Evolutionary conservation across 805 yeast genomes (phyloP).

Genomic region (Candida arabinofermentans): DNA sequence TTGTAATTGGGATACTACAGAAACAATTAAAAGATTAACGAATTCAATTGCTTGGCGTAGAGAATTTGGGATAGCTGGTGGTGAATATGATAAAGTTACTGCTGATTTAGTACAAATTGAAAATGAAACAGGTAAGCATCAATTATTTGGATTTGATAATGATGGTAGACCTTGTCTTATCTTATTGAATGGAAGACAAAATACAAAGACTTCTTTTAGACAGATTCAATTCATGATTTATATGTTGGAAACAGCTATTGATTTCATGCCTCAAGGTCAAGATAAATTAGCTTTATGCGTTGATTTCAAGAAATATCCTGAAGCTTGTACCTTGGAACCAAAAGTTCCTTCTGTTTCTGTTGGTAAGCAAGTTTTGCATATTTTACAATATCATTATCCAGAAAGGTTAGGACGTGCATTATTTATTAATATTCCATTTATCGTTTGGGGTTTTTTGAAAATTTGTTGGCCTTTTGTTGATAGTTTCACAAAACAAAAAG

Average conservation of each 20-base stretch:
- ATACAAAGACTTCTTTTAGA: constrained; percentile 83
- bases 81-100: constrained; percentile 46
- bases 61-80: constrained; percentile 67
- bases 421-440: constrained; percentile 89
- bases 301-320: constrained; percentile 83
- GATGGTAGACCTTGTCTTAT: constrained; percentile 91
- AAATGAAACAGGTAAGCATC: constrained; percentile 89
- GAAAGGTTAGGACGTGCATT: constrained; percentile 92
- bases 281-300: constrained; percentile 88
- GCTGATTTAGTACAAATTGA: constrained; percentile 55
- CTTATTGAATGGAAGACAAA: constrained; percentile 91
- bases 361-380: constrained; percentile 87
- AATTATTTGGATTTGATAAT: constrained; percentile 83
- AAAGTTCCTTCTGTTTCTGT: constrained; percentile 73
- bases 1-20: constrained; percentile 76
- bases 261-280: constrained; percentile 94
- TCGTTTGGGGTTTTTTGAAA: constrained; percentile 90
- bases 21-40: constrained; percentile 68
- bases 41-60: constrained; percentile 89
- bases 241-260: constrained; percentile 89
- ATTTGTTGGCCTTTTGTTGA: constrained; percentile 95
- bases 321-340: constrained; percentile 31
- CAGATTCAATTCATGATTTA: constrained; percentile 93
- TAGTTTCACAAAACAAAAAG: constrained; percentile 89
- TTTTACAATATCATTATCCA: constrained; percentile 94